Base-by-base conservation (phyloP, 495 filamentous ascomycete genomes). In the Sporormia fimetaria region DNA sequence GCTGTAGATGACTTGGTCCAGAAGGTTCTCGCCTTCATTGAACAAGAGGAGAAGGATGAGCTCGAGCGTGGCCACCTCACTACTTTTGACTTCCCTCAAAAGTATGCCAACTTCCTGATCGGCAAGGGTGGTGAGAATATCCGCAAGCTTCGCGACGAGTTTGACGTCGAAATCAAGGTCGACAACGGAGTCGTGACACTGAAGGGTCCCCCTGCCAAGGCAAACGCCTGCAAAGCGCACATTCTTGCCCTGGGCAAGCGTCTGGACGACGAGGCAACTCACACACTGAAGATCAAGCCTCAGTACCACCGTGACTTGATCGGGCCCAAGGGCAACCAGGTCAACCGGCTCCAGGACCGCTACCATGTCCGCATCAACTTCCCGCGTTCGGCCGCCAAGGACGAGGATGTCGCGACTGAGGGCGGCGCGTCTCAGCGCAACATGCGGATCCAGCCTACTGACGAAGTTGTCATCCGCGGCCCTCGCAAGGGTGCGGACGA, bases 301-400 rank as follows among this genome's bases (percentile, higher is more conserved):
- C 80, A 88, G 61, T 83, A 80, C 54, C 87, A 95, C 61, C 70
- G 83, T 34, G 84, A 80, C 40, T 56, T 81, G 45, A 81, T 81
- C 36, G 77, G 77, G 18, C 63, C 73, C 47, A 72, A 74, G 44
- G 77, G 77, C 24, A 69, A 58, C 52, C 74, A 80, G 55, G 73
- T 81, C 47, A 77, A 78, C 51, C 66, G 74, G 32, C 64, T 81
- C 9, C 83, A 93, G 61, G 80, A 81, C 30, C 76, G 85, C 28
- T 95, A 96, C 67, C 76, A 79, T 45, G 87, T 95, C 27, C 80
- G 86, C 37, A 85, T 99, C 47, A 85, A 92, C 59, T 96, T 99
- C 67, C 90, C 90, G 28, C 75, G 81, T 16, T 76, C 76, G 3
- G 66, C 69, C 17, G 28, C 57, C 29, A 54, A 52, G 40, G 75